Evolutionary conservation across 306 rosid genomes (phyloP), one percentile per base, ranked within the genome.

Genomic region (Morella rubra): DNA sequence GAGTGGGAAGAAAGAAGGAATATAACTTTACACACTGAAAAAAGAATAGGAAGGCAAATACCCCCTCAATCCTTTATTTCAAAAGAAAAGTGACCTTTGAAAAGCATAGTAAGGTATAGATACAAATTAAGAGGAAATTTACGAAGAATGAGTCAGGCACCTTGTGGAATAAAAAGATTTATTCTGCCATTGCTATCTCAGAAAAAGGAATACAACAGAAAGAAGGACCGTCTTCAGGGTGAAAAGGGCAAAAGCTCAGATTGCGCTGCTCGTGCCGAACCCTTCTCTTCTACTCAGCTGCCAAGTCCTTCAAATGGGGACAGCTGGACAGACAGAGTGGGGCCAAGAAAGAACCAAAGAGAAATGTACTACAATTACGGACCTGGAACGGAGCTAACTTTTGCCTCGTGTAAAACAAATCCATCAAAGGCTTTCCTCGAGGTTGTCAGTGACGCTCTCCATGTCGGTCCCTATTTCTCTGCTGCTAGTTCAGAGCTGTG

Each of bases 91-190:
- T 42, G 27, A n/a, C 41, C 7, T 65, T 65, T 42, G 24, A 65
- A 65, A 42, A 42, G 71, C 41, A 65, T 8, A 8, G 70, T 18
- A 1, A 42, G 27, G 13, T 41, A 42, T 27, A 65, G 13, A 8
- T 41, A 42, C 41, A 41, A 65, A 65, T 65, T 24, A 73, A 77
- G 45, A 79, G 32, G 15, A 64, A 79, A 54, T 51, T 0, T 75
- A 66, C 19, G 8, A n/a, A 58, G 9, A 22, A 19, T 15, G 32
- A 75, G 19, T 18, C 14, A 69, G 16, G 81, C 62, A 94, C 98
- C 98, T 94, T 91, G 87, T 83, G 85, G 84, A 82, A 66, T 81
- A 91, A 88, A 68, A 85, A 89, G 84, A 83, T 76, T 76, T 77
- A 78, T 84, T 79, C 97, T 14, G 87, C 92, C 98, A 94, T 93